A percentile compares a stretch with the other conserved stretches of the same genome.
These are phyloP conservation scores for Piromyces sp. DNA, from an alignment of 192 early-diverging fungal genomes.

Conservation along the genomic window DNA sequence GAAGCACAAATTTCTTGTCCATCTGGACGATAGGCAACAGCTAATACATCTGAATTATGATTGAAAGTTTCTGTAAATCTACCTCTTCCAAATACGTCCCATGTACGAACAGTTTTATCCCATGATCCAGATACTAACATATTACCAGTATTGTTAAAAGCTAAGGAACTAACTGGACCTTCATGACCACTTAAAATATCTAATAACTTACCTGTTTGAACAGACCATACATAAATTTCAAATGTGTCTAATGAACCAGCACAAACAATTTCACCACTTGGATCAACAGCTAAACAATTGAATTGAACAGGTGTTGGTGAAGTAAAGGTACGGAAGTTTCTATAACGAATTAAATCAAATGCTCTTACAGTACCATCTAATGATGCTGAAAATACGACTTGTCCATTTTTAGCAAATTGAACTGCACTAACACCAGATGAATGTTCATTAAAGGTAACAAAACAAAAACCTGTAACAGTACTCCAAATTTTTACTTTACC, in stretches of 20 bases:
- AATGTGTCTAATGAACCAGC: constrained; percentile 87
- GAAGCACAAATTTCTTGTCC: constrained; percentile 70
- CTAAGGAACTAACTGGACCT: constrained; percentile 68
- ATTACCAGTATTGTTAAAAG: constrained; percentile 63
- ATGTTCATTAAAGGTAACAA: constrained; percentile 93
- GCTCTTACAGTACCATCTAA: constrained; percentile 98
- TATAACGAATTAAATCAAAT: constrained; percentile 88
- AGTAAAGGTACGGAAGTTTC: constrained; percentile 96
- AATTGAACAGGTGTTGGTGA: constrained; percentile 93
- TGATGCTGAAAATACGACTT: constrained; percentile 84
- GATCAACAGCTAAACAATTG: constrained; percentile 78
- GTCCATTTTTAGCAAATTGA: constrained; percentile 82
- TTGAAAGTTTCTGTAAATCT: constrained; percentile 57
- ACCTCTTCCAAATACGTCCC: constrained; percentile 85
- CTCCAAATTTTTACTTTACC: constrained; percentile 98
- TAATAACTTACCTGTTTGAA: constrained; percentile 93
- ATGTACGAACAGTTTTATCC: constrained; percentile 75
- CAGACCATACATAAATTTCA: constrained; percentile 95
- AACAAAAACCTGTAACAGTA: constrained; percentile 85
- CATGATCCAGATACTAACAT: constrained; percentile 73
- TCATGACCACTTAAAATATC: constrained; percentile 87
- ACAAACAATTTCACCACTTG: constrained; percentile 89
- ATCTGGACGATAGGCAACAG: constrained; percentile 75
- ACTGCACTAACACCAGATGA: constrained; percentile 57
- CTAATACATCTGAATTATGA: constrained; percentile 68